These are phyloP conservation scores for Nyctanthes arbortristis DNA, from an alignment of 257 asterid species.

Conservation along the genomic window DNA sequence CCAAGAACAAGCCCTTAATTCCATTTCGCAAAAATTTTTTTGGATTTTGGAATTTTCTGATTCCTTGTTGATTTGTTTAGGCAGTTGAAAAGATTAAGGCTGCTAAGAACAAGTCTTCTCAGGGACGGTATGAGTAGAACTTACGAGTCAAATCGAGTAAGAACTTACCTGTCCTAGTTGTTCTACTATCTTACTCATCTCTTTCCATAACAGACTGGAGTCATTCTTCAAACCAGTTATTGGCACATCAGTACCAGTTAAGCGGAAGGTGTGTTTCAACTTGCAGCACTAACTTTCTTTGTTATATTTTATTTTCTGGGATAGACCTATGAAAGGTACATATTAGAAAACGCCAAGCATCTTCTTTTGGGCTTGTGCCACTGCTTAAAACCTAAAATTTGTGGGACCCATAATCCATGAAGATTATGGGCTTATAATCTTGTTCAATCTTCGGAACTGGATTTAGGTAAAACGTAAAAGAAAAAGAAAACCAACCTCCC, in stretches of 20 bases:
- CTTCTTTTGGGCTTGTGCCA: not conserved
- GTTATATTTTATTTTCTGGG: not conserved
- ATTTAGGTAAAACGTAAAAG: not conserved
- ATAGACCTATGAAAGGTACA: not conserved
- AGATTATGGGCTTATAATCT: not conserved
- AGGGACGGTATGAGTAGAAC: slow-evolving; percentile 73
- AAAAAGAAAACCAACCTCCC: not conserved
- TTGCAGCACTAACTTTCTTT: not conserved
- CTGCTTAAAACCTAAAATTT: not conserved
- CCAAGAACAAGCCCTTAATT: too few relatives aligned
- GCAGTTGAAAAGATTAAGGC: slow-evolving; percentile 96
- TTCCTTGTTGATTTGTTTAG: slow-evolving; percentile 39
- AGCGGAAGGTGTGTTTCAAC: slow-evolving; percentile 67
- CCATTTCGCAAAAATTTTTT: not conserved
- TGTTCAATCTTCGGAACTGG: not conserved
- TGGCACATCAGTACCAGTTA: slow-evolving; percentile 63
- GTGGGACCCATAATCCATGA: not conserved
- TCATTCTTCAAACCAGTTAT: slow-evolving; percentile 90
- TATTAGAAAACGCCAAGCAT: not conserved
- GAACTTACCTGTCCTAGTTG: slow-evolving; percentile 15
- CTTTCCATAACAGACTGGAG: slow-evolving; percentile 65
- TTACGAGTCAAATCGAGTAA: slow-evolving; percentile 10
- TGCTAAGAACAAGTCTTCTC: slow-evolving; percentile 90
- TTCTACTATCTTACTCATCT: slow-evolving; percentile 17
- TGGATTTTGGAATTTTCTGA: slow-evolving; percentile 26